A percentile compares a stretch with the other conserved stretches of the same genome.
phyloP scores from a whole-genome alignment of 345 rosid genomes.

The Jatropha curcas region DNA sequence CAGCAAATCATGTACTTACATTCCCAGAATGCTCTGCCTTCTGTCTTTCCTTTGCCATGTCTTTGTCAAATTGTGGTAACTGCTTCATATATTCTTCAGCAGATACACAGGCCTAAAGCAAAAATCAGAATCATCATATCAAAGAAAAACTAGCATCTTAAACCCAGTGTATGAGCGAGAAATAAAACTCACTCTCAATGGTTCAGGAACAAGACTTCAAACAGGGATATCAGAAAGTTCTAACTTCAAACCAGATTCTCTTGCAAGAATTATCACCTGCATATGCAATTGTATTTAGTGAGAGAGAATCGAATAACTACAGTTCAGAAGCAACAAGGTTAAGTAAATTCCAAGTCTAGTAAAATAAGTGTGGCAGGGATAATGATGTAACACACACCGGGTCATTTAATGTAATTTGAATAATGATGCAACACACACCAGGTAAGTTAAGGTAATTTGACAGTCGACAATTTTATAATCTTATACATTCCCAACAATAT shows the following conservation, averaged over 20 bases:
- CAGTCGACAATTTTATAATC: neutral
- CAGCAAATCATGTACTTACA: conserved; percentile 42
- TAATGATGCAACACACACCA: neutral
- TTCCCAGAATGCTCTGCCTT: conserved; percentile 80
- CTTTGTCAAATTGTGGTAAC: conserved; percentile 71
- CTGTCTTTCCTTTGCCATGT: conserved; percentile 57
- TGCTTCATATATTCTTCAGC: conserved; percentile 83
- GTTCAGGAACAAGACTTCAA: conserved; percentile 86
- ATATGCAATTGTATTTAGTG: neutral
- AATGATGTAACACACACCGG: neutral
- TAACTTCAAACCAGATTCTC: conserved; percentile 91
- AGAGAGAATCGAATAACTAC: neutral
- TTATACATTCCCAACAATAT: neutral
- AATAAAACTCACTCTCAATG: conserved; percentile 56
- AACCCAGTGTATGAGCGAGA: neutral
- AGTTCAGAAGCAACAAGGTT: neutral
- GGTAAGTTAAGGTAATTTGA: neutral
- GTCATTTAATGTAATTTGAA: neutral
- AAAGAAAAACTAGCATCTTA: conserved; percentile 1
- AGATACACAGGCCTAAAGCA: conserved; percentile 59
- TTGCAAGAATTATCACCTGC: conserved; percentile 92
- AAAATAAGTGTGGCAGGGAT: neutral
- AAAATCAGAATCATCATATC: conserved; percentile 5
- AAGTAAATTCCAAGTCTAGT: neutral
- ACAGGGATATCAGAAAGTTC: conserved; percentile 85